phyloP scores from a whole-genome alignment of 2,329 filamentous ascomycete genomes.

The Pseudocercospora crystallina region DNA sequence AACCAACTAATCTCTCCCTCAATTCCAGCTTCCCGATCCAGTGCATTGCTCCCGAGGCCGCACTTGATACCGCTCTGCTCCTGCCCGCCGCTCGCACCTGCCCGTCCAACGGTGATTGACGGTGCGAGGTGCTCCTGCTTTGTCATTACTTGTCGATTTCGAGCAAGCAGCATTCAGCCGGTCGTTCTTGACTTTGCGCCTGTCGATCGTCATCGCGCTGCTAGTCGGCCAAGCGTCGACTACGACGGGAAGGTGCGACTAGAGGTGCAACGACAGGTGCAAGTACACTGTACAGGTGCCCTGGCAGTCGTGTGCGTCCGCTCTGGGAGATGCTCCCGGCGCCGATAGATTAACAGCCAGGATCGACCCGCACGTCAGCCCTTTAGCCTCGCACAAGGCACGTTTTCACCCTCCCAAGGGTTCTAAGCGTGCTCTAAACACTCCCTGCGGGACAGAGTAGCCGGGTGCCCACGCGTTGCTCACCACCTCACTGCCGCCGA shows the following conservation, averaged over 20 bases:
- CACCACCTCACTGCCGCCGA: constrained; percentile 20
- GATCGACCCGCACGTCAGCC: constrained; percentile 26
- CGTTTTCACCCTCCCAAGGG: constrained; percentile 18
- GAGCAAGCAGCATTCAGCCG: no score
- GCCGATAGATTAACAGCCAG: constrained; percentile 33
- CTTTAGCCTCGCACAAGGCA: constrained; percentile 26
- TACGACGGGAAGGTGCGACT: background rate
- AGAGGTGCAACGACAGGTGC: background rate
- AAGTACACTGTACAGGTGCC: no score
- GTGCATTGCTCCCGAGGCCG: background rate
- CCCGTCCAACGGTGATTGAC: no score
- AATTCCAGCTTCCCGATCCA: background rate
- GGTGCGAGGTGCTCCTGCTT: background rate
- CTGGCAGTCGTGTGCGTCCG: background rate
- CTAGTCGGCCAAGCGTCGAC: no score
- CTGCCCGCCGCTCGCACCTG: no score
- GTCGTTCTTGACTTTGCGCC: constrained; percentile 4
- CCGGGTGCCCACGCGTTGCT: constrained; percentile 24
- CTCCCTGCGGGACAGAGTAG: constrained; percentile 18
- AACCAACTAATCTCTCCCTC: no score
- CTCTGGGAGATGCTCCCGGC: constrained; percentile 27
- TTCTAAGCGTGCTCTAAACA: background rate
- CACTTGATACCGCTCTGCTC: no score
- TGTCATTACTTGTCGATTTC: background rate
- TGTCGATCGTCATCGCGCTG: constrained; percentile 24